Conservation (phyloP, 2,329 filamentous ascomycete species). For the Aspergillus sp. region DNA sequence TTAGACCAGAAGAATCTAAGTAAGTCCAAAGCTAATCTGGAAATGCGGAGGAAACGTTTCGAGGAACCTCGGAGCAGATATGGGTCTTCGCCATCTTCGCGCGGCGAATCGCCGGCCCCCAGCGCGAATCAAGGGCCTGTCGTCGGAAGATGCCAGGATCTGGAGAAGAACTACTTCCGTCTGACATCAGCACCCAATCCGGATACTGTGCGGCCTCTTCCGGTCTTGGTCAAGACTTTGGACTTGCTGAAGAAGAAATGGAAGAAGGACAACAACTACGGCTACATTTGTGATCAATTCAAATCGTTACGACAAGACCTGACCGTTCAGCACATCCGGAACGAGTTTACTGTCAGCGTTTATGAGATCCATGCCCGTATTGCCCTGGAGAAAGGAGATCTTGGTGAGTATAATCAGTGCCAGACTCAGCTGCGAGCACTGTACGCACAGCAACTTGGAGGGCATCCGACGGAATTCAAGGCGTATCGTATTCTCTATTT, state of each 20-base stretch:
- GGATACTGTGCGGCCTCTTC: conserved; percentile 80
- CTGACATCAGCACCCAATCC: conserved; percentile 87
- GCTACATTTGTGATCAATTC: conserved; percentile 98
- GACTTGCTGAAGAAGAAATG: conserved; percentile 92
- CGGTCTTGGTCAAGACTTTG: conserved; percentile 76
- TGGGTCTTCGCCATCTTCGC: conserved; percentile 38
- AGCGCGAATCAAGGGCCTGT: conserved; percentile 62
- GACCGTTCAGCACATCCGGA: conserved; percentile 95
- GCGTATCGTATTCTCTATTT: conserved; percentile 99
- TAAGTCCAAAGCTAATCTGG: conserved; percentile 86
- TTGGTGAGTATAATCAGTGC: conserved; percentile 99
- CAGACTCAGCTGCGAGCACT: conserved; percentile 94
- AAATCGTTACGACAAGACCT: conserved; percentile 97
- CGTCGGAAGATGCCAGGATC: conserved; percentile 74
- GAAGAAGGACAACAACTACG: conserved; percentile 89
- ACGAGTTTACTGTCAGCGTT: conserved; percentile 91
- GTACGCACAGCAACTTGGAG: conserved; percentile 82
- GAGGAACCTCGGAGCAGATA: conserved; percentile 52
- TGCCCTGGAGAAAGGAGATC: conserved; percentile 94
- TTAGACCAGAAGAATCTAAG: conserved; percentile 59
- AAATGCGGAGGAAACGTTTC: conserved; percentile 87
- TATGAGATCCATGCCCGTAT: conserved; percentile 98
- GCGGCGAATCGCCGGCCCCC: conserved; percentile 48
- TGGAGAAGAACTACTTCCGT: conserved; percentile 94
- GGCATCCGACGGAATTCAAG: conserved; percentile 93